Evolutionary conservation across 1,284 basidiomycete species (phyloP), one percentile per base, ranked within the genome.

Genomic region (Tilletia horrida): DNA sequence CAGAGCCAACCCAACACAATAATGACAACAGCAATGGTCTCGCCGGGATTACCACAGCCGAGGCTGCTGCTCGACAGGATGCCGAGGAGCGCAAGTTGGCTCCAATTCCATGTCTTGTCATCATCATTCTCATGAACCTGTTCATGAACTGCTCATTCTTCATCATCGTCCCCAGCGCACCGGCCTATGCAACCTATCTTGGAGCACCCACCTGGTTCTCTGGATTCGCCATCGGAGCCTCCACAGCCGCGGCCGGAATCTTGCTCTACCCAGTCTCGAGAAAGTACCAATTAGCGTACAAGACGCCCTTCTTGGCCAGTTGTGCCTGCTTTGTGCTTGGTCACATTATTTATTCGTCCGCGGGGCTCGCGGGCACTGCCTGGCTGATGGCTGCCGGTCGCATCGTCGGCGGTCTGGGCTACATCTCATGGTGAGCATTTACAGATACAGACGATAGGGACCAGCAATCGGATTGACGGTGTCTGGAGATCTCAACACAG

Each of bases 111-210:
- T 67, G 69, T 42, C 68, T 68, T 44, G 63, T 55, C 47, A 67
- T 74, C 42, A 68, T 72, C 18, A 61, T 74, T 16, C 21, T 62
- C 14, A 68, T 72, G 66, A 74, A 74, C 68, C 69, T 74, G 9
- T 66, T 74, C 13, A 67, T 74, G 64, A 74, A 74, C 69, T 63
- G 72, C 52, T 72, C 71, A 8, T 74, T 74, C 62, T 74, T 74
- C 68, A 74, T 74, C 73, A 74, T 74, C 64, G 73, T 74, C 1
- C 73, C 73, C 62, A 71, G 67, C 16, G 72, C 73, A 0, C 68
- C 70, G 11, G 65, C 65, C 0, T 72, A 72, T 50, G 71, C 73
- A 55, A 71, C 70, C 68, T 65, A 47, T 7, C 65, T 74, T 1
- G 70, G 73, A 9, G 73, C 73, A 0, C 70, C 73, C 2, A 74